A percentile compares a stretch with the other conserved stretches of the same genome.
Evolutionary conservation across 176 grass and related monocot species (phyloP).

Genomic region (Phyllostachys edulis): DNA sequence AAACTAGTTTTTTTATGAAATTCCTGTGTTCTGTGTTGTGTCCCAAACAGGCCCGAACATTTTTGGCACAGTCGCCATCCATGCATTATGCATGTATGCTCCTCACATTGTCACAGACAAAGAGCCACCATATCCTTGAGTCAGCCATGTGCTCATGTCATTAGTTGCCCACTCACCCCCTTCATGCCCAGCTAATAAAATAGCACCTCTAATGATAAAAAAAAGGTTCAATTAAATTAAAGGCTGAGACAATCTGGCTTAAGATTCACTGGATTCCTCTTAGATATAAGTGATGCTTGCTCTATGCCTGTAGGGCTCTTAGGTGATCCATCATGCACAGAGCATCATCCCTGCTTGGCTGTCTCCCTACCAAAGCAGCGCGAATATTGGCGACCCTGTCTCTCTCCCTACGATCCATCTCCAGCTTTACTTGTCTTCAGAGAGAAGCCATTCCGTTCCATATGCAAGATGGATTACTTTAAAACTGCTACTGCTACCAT

Average conservation of each 20-base stretch:
- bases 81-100: neutral
- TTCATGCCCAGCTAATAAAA: constrained; percentile 20
- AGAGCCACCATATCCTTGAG: neutral
- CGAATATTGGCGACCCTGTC: constrained; percentile 60
- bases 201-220: constrained; percentile 18
- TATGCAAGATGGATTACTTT: constrained; percentile 17
- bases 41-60: too few relatives aligned
- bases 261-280: constrained; percentile 51
- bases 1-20: neutral
- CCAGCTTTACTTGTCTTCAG: constrained; percentile 28
- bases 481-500: constrained; percentile 19
- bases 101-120: neutral
- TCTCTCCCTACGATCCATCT: neutral
- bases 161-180: constrained; percentile 28
- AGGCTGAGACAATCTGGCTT: constrained; percentile 34
- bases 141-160: constrained; percentile 41
- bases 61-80: too few relatives aligned
- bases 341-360: constrained; percentile 40
- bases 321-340: constrained; percentile 43
- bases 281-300: constrained; percentile 33
- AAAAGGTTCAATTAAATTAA: neutral
- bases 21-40: neutral
- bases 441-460: constrained; percentile 24
- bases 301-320: constrained; percentile 37
- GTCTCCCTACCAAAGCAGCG: constrained; percentile 62